Base-by-base conservation (phyloP, 2,329 filamentous ascomycete genomes). In the Penicillium polonicum region DNA sequence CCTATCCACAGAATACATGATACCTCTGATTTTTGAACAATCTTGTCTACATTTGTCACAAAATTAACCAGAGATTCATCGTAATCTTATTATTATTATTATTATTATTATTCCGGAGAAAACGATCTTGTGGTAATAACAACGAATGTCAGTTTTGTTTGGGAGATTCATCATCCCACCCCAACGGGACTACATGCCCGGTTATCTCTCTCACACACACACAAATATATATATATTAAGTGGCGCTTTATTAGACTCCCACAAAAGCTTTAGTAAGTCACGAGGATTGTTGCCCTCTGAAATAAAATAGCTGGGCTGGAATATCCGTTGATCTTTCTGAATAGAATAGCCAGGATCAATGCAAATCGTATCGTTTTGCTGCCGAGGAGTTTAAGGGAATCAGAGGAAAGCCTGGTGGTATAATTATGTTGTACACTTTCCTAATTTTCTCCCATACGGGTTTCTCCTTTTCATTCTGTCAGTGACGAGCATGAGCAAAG, bases 321-420 rank as follows among this genome's bases (percentile, higher is more conserved):
- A 58, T n/a, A 55, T 55, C 31, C 27, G n/a, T 58, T 17, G 9
- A 58, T 58, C 51, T 58, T 45, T 29, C 33, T 58, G 9, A 43
- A 58, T 5, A 58, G 19, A 55, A 58, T 12, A 54, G 56, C 51
- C 15, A 58, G 19, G 35, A 55, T 49, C 39, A 58, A 42, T 36
- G 46, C 45, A 55, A 51, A 58, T 36, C 51, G 45, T 35, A 58
- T 27, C 25, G 45, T 39, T 44, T 55, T 58, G 23, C 4, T 23
- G 23, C 4, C 23, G 3, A 8, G 25, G 25, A 27, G 25, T 27
- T 27, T 27, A 8, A 27, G 25, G 25, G 25, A 27, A 27, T 27
- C 2, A 27, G 25, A 27, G 25, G 7, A 27, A 27, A 27, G 25
- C 25, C 9, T 27, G 8, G 7, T 27, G 2, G 25, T 27, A 27